Evolutionary conservation across 2,329 filamentous ascomycete species (phyloP).

Genomic region (Tolypocladium endophyticum): DNA sequence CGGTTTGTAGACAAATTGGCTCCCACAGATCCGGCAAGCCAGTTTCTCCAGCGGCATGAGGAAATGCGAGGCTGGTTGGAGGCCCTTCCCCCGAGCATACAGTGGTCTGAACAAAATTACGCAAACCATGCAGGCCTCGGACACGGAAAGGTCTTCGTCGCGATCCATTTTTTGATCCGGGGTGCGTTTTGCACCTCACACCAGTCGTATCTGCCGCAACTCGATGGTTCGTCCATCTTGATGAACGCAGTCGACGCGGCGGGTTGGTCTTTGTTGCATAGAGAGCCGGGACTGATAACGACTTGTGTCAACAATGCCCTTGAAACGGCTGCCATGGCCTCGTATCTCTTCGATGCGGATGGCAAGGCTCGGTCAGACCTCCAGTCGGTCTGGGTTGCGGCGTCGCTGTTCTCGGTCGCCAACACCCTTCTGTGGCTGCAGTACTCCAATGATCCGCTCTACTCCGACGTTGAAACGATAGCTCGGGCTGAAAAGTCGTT

Average conservation of each 20-base stretch:
- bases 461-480: not conserved
- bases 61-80: constrained; percentile 6
- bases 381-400: constrained; percentile 10
- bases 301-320: constrained; percentile 11
- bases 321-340: constrained; percentile 8
- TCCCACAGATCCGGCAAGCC: constrained; percentile 5
- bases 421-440: constrained; percentile 11
- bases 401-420: constrained; percentile 7
- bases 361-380: not conserved
- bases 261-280: constrained; percentile 10
- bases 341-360: constrained; percentile 1
- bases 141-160: constrained; percentile 8
- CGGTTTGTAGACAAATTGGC: constrained; percentile 4
- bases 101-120: constrained; percentile 8
- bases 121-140: constrained; percentile 7
- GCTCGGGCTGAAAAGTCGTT: constrained; percentile 4
- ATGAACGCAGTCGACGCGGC: constrained; percentile 11
- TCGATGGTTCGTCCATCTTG: constrained; percentile 7
- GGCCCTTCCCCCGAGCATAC: constrained; percentile 5
- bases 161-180: constrained; percentile 12
- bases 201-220: constrained; percentile 13
- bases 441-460: constrained; percentile 5
- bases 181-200: constrained; percentile 12
- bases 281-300: constrained; percentile 7
- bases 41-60: not conserved